Evolutionary conservation across 768 basidiomycete species (phyloP), one percentile per base, ranked within the genome.

Genomic region (Phylloporus sp.): DNA sequence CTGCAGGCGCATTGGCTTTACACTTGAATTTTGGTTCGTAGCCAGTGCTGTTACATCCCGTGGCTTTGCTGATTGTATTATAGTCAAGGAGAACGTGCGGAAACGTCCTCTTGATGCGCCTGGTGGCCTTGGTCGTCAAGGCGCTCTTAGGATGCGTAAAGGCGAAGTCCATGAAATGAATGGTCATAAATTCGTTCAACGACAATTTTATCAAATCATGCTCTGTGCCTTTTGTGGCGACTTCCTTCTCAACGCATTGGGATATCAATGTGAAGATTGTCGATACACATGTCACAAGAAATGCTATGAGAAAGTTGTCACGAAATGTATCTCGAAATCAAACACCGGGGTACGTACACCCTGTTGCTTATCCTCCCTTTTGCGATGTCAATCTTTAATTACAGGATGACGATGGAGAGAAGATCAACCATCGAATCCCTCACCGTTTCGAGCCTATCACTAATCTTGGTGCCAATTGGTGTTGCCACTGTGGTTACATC

Each of bases 181-280:
- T 66, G 97, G 97, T 11, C 97, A 99, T 76, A 92, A 97, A 70
- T 99, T 99, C 67, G 81, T 99, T 41, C 91, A 93, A 62, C 83
- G 86, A 41, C 97, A 98, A 71, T 99, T 99, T 76, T 98, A 97
- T 70, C 95, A 97, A 68, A 84, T 98, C 66, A 97, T 99, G 79
- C 80, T 97, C 47, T 99, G 97, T 68, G 97, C 97, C 4, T 92
- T 97, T 71, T 99, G 97, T 75, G 86, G 83, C 72, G 95, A 98
- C 63, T 98, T 99, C 75, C 77, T 99, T 51, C 88, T 97, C 68
- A 97, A 98, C 56, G 95, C 93, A 2, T 78, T 88, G 53, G 97
- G 97, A n/a, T 97, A 94, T 71, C 95, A 97, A 73, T 99, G 97
- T 76, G 97, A 98, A 65, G 97, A 99, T 67, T 99, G 97, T 70